Percentiles rank a stretch among this genome's conserved stretches.
Conservation (phyloP, 2,329 filamentous ascomycete species). For the Lasiodiplodia gonubiensis region DNA sequence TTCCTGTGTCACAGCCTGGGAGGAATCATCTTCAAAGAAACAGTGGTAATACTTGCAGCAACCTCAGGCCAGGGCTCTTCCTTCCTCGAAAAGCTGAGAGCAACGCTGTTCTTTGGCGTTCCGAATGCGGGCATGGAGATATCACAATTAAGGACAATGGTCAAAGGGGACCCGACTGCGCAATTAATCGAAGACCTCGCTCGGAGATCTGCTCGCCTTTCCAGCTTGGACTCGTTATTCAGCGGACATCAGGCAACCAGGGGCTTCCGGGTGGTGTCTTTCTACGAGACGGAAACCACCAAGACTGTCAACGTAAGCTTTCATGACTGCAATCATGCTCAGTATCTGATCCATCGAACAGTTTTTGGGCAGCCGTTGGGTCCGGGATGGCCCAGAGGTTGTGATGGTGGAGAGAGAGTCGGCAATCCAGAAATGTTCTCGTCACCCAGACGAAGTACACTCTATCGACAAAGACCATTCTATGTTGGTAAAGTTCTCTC, state of each 20-base stretch:
- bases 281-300: conserved; percentile 1
- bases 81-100: not conserved
- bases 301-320: not conserved
- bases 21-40: conserved; percentile 3
- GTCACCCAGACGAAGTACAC: not conserved
- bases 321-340: no score
- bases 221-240: not conserved
- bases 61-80: not conserved
- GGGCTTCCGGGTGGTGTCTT: not conserved
- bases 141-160: not conserved
- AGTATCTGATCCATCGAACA: no score
- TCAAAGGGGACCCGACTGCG: not conserved
- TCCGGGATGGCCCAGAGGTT: not conserved
- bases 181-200: not conserved
- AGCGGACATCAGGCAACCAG: not conserved
- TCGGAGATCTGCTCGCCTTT: not conserved
- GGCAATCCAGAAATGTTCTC: not conserved
- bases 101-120: not conserved
- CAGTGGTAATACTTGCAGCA: not conserved
- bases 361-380: no score
- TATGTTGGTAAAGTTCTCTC: not conserved
- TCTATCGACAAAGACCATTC: not conserved
- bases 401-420: conserved; percentile 1
- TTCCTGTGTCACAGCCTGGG: not conserved
- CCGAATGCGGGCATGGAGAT: not conserved